These are phyloP conservation scores for Suillus decipiens DNA, from an alignment of 768 basidiomycete genomes.

Conservation along the genomic window DNA sequence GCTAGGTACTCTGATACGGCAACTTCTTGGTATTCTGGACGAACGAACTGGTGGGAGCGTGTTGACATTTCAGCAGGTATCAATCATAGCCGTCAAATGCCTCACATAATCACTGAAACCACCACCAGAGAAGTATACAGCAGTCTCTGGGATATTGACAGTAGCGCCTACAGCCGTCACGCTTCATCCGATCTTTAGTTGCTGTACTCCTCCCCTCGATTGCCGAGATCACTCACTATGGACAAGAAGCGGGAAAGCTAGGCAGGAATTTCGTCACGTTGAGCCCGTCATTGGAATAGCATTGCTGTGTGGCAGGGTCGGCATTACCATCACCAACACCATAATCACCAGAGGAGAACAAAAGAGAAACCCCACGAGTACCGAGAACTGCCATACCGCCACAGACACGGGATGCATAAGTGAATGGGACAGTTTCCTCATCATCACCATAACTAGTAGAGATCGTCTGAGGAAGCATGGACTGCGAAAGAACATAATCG, in stretches of 20 bases:
- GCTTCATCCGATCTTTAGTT: slow-evolving; percentile 33
- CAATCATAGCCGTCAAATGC: neutral
- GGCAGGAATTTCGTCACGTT: slow-evolving; percentile 58
- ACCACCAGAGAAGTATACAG: slow-evolving; percentile 66
- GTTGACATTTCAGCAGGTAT: slow-evolving; percentile 11
- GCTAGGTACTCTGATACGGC: slow-evolving; percentile 48
- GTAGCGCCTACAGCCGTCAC: slow-evolving; percentile 78
- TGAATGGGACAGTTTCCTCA: slow-evolving; percentile 70
- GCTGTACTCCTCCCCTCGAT: neutral
- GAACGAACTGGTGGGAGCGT: slow-evolving; percentile 42
- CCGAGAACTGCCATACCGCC: slow-evolving; percentile 64
- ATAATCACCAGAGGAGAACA: slow-evolving; percentile 66
- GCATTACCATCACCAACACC: slow-evolving; percentile 72
- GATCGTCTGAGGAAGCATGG: slow-evolving; percentile 55
- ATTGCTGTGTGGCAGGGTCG: slow-evolving; percentile 53
- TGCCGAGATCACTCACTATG: slow-evolving; percentile 41
- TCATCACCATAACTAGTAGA: slow-evolving; percentile 75
- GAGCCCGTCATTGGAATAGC: slow-evolving; percentile 59
- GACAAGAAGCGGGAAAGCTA: slow-evolving; percentile 62
- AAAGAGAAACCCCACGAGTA: slow-evolving; percentile 63
- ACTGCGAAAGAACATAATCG: slow-evolving; percentile 49
- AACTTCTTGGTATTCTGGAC: slow-evolving; percentile 53
- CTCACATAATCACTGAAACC: slow-evolving; percentile 70
- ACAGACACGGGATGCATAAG: slow-evolving; percentile 62
- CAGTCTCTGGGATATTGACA: slow-evolving; percentile 56